Conservation (phyloP, 2,329 filamentous ascomycete genomes). For the Periglandula ipomoeae region DNA sequence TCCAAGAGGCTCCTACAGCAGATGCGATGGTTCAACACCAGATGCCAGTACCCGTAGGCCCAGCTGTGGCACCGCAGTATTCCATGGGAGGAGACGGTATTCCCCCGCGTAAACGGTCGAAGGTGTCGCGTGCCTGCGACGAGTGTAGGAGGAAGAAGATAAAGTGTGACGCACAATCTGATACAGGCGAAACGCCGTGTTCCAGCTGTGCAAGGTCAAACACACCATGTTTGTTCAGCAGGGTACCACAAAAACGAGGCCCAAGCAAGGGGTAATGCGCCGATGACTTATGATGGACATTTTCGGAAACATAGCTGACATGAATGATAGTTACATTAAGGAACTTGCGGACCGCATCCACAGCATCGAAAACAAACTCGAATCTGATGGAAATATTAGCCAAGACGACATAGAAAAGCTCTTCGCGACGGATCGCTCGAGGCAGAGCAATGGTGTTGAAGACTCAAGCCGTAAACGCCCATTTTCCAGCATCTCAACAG, state of each 20-base stretch:
- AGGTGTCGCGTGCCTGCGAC: constrained; percentile 82
- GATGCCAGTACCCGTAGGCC: constrained; percentile 27
- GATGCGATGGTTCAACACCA: constrained; percentile 28
- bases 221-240: constrained; percentile 75
- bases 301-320: constrained; percentile 4
- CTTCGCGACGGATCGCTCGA: constrained; percentile 25
- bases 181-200: constrained; percentile 64
- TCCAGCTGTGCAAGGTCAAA: constrained; percentile 71
- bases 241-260: constrained; percentile 79
- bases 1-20: constrained; percentile 26
- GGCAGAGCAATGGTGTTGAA: constrained; percentile 18
- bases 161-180: constrained; percentile 73
- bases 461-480: constrained; percentile 34
- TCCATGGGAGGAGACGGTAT: constrained; percentile 48
- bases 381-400: constrained; percentile 35
- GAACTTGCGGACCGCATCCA: constrained; percentile 80
- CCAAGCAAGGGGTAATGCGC: constrained; percentile 69
- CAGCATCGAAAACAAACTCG: constrained; percentile 70
- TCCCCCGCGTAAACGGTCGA: constrained; percentile 67
- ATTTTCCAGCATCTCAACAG: constrained; percentile 37
- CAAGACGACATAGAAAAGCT: constrained; percentile 38
- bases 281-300: background rate
- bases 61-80: constrained; percentile 27
- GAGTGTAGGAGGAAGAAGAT: constrained; percentile 86
- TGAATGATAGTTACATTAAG: constrained; percentile 64